Evolutionary conservation across 2,329 filamentous ascomycete genomes (phyloP).

Genomic region (Davidsoniella neocaledoniae): DNA sequence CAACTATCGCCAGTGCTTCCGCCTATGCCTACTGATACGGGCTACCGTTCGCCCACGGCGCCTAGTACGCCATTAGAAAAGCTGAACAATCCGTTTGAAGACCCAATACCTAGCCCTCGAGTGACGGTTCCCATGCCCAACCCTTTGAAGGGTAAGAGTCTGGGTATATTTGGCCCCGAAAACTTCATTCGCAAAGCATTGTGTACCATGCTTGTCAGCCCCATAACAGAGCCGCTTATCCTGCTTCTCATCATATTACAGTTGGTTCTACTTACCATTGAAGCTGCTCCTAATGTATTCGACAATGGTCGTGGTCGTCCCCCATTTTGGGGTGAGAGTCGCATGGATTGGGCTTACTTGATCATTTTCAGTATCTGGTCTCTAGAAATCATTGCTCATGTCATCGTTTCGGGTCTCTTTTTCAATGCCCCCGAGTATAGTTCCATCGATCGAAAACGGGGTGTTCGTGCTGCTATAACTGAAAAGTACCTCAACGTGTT

Average conservation of each 20-base stretch:
- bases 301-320: constrained; percentile 42
- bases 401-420: constrained; percentile 85
- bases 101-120: constrained; percentile 13
- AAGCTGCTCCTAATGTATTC: constrained; percentile 59
- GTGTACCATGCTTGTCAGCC: constrained; percentile 73
- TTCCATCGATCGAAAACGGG: constrained; percentile 64
- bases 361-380: constrained; percentile 81
- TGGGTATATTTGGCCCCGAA: constrained; percentile 70
- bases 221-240: constrained; percentile 72
- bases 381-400: constrained; percentile 62
- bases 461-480: constrained; percentile 54
- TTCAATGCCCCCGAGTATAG: constrained; percentile 85
- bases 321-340: constrained; percentile 45
- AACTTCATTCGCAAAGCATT: constrained; percentile 57
- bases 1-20: constrained; percentile 13
- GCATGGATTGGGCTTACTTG: constrained; percentile 67
- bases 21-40: constrained; percentile 27
- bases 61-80: constrained; percentile 8
- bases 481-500: constrained; percentile 68
- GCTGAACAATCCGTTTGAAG: constrained; percentile 11
- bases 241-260: constrained; percentile 77
- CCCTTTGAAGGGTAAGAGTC: constrained; percentile 68
- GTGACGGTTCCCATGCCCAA: constrained; percentile 30
- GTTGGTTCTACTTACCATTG: constrained; percentile 71
- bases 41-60: constrained; percentile 26